These are phyloP conservation scores for Metarhizium robertsii DNA, from an alignment of 2,329 filamentous ascomycete species.

Conservation along the genomic window DNA sequence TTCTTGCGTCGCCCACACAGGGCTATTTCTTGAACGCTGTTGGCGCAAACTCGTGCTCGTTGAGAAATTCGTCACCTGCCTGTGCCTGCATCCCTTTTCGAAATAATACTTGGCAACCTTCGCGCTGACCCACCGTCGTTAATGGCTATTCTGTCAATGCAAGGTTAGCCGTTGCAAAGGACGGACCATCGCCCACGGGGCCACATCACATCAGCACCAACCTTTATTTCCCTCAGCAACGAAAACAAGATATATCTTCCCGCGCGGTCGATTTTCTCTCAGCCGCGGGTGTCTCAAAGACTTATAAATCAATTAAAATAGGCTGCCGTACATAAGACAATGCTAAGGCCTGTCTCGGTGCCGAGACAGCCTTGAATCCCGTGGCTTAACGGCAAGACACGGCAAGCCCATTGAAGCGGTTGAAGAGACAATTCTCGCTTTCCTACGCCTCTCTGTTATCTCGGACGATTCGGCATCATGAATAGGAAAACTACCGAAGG, in stretches of 20 bases:
- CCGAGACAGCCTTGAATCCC: background rate
- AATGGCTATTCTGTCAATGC: too few species aligned
- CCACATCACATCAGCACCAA: background rate
- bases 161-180: too few species aligned
- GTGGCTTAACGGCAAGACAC: background rate
- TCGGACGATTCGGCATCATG: constrained; percentile 7
- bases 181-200: background rate
- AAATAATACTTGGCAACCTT: too few species aligned
- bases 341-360: background rate
- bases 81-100: too few species aligned
- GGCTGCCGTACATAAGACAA: background rate
- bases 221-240: background rate
- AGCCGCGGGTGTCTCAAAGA: background rate
- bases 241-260: background rate
- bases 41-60: too few species aligned
- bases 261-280: background rate
- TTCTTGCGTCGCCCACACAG: too few species aligned
- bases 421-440: background rate
- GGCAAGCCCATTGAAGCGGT: background rate
- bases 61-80: too few species aligned
- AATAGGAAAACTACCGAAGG: constrained; percentile 21
- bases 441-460: background rate
- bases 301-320: background rate
- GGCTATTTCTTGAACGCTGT: too few species aligned
- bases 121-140: too few species aligned